These are phyloP conservation scores for Hemerocallis citrina DNA, from an alignment of 106 monocot genomes.

Conservation along the genomic window DNA sequence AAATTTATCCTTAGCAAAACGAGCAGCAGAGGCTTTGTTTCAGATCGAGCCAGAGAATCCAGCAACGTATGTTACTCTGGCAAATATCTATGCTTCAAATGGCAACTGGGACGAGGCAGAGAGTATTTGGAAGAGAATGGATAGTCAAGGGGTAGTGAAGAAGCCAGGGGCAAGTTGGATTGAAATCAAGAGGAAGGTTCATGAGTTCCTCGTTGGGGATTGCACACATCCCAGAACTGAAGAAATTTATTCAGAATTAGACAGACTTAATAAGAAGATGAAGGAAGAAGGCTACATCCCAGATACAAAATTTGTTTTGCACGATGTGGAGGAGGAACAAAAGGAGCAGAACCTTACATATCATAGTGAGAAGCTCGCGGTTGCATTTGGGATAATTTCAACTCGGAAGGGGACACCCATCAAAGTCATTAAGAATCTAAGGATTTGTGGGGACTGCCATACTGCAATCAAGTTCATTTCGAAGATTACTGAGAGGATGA, in stretches of 20 bases:
- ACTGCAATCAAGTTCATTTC: conserved; percentile 19
- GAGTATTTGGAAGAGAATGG: conserved; percentile 9
- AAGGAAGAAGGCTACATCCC: conserved; percentile 17
- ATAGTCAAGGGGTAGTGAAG: conserved; percentile 12
- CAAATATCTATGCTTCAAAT: conserved; percentile 18
- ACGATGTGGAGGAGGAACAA: conserved; percentile 28
- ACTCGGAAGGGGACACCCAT: conserved; percentile 8
- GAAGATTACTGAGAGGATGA: conserved; percentile 11
- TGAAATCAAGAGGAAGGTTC: conserved; percentile 13
- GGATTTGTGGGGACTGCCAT: conserved; percentile 25
- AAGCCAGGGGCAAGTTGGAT: conserved; percentile 26
- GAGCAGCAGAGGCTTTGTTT: conserved; percentile 17
- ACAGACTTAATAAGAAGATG: conserved; percentile 14
- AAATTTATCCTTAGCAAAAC: conserved; percentile 9
- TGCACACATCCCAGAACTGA: conserved; percentile 4
- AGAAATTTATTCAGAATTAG: conserved; percentile 5
- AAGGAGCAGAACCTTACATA: conserved; percentile 18
- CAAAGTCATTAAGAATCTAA: conserved; percentile 20
- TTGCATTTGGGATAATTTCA: conserved; percentile 18
- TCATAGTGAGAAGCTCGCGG: conserved; percentile 23
- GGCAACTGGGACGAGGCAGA: conserved; percentile 10
- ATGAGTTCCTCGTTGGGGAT: conserved; percentile 23
- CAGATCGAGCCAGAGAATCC: conserved; percentile 22
- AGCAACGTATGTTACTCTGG: conserved; percentile 20
- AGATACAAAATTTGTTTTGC: conserved; percentile 17